These are phyloP conservation scores for Apophysomyces trapeziformis DNA, from an alignment of 371 early-diverging fungal genomes.

Conservation along the genomic window DNA sequence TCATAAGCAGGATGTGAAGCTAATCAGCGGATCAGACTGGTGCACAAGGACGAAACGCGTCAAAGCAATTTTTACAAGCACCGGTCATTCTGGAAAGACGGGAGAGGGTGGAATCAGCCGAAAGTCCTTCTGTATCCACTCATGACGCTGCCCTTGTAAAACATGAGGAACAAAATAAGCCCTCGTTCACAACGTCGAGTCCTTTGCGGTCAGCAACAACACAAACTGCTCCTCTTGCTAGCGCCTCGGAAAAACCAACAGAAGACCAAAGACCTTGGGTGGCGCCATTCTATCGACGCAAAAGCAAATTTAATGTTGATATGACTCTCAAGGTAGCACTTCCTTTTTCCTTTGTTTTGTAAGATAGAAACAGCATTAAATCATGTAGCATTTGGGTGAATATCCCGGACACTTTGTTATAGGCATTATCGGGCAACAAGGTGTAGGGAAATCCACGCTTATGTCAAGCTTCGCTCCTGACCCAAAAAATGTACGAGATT, in stretches of 20 bases:
- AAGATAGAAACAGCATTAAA: background rate
- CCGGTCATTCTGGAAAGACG: slow-evolving; percentile 38
- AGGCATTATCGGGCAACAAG: slow-evolving; percentile 73
- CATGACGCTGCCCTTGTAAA: background rate
- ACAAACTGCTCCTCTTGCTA: background rate
- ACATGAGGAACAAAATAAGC: slow-evolving; percentile 13
- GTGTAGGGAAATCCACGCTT: slow-evolving; percentile 75
- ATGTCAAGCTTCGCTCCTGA: slow-evolving; percentile 63
- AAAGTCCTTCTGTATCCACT: background rate
- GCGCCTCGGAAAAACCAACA: background rate
- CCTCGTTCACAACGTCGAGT: background rate
- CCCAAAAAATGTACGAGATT: slow-evolving; percentile 36
- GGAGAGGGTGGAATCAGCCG: slow-evolving; percentile 17
- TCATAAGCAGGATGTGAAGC: background rate
- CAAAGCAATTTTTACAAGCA: slow-evolving; percentile 26
- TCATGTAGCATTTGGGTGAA: slow-evolving; percentile 56
- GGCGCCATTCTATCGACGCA: slow-evolving; percentile 15
- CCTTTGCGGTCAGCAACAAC: background rate
- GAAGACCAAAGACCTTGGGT: slow-evolving; percentile 11
- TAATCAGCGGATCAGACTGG: background rate
- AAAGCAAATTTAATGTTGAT: slow-evolving; percentile 18
- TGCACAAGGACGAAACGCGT: slow-evolving; percentile 10
- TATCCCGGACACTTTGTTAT: slow-evolving; percentile 81
- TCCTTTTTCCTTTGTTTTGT: background rate
- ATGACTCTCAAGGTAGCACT: slow-evolving; percentile 17